A percentile compares a stretch with the other conserved stretches of the same genome.
These are phyloP conservation scores for Candida mesenterica DNA, from an alignment of 1,139 yeast species.

Conservation along the genomic window DNA sequence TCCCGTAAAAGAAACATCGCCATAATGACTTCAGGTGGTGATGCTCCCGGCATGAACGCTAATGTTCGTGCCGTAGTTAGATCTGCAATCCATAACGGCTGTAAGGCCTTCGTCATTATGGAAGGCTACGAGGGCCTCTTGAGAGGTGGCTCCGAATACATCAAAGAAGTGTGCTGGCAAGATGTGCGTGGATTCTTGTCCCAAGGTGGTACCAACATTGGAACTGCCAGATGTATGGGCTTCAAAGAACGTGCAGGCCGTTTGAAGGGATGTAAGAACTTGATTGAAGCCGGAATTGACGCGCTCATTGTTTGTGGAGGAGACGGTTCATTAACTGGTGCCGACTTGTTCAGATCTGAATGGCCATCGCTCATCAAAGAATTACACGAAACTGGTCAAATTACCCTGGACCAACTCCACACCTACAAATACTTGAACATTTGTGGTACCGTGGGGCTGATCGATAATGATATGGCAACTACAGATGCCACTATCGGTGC, in stretches of 20 bases:
- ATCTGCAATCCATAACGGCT: constrained; percentile 82
- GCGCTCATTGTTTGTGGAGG: constrained; percentile 98
- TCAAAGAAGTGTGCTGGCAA: constrained; percentile 81
- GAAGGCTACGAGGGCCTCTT: constrained; percentile 97
- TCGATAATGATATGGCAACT: constrained; percentile 95
- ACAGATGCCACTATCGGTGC: constrained; percentile 98
- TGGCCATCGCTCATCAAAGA: constrained; percentile 88
- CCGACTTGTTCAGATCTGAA: constrained; percentile 87
- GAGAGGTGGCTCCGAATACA: constrained; percentile 67
- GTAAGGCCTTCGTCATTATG: constrained; percentile 89
- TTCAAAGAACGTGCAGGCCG: constrained; percentile 87
- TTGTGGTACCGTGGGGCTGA: constrained; percentile 94
- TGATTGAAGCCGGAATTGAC: constrained; percentile 87
- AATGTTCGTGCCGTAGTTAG: constrained; percentile 93
- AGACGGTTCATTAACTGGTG: constrained; percentile 97
- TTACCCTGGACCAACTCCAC: constrained; percentile 55
- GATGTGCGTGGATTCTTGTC: constrained; percentile 92
- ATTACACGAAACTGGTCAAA: constrained; percentile 51
- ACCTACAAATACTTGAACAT: constrained; percentile 76
- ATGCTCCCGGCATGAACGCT: constrained; percentile 98
- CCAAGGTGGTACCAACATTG: constrained; percentile 92
- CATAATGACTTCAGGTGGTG: constrained; percentile 98
- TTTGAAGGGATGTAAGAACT: constrained; percentile 74
- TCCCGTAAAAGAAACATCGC: constrained; percentile 59
- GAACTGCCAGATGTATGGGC: constrained; percentile 89